Percentiles rank a stretch among this genome's conserved stretches.
These are phyloP conservation scores for Zygoascus ofunaensis DNA, from an alignment of 805 yeast genomes.

Conservation along the genomic window DNA sequence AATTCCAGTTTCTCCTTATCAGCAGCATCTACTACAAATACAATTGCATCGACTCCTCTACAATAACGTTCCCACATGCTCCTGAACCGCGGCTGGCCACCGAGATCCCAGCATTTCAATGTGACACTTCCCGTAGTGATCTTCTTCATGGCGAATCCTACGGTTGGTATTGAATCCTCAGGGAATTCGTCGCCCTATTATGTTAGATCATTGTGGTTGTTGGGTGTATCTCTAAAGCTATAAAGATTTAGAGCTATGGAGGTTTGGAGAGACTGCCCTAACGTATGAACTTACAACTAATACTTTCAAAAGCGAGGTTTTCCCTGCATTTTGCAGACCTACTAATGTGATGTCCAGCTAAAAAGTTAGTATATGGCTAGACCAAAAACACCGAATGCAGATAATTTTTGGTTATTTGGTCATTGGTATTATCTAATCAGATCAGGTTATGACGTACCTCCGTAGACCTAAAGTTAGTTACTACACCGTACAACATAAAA, in stretches of 20 bases:
- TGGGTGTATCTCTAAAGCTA: not conserved
- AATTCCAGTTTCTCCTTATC: slow-evolving; percentile 23
- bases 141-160: slow-evolving; percentile 32
- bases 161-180: slow-evolving; percentile 31
- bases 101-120: slow-evolving; percentile 34
- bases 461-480: slow-evolving; percentile 17
- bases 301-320: slow-evolving; percentile 28
- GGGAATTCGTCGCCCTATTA: slow-evolving; percentile 21
- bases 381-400: too few relatives aligned
- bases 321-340: slow-evolving; percentile 33
- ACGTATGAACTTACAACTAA: slow-evolving; percentile 20
- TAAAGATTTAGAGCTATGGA: too few relatives aligned
- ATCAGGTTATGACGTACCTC: slow-evolving; percentile 17
- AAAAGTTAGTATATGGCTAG: slow-evolving; percentile 5
- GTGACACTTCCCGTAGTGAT: slow-evolving; percentile 28
- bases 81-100: slow-evolving; percentile 33
- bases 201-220: not conserved
- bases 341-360: slow-evolving; percentile 30
- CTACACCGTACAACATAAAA: not conserved
- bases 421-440: not conserved
- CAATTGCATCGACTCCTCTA: slow-evolving; percentile 29
- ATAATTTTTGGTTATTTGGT: too few relatives aligned
- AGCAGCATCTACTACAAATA: slow-evolving; percentile 31
- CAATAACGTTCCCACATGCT: slow-evolving; percentile 35
- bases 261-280: too few relatives aligned